Base-by-base conservation (phyloP, 306 rosid genomes). In the Corylus americana region DNA sequence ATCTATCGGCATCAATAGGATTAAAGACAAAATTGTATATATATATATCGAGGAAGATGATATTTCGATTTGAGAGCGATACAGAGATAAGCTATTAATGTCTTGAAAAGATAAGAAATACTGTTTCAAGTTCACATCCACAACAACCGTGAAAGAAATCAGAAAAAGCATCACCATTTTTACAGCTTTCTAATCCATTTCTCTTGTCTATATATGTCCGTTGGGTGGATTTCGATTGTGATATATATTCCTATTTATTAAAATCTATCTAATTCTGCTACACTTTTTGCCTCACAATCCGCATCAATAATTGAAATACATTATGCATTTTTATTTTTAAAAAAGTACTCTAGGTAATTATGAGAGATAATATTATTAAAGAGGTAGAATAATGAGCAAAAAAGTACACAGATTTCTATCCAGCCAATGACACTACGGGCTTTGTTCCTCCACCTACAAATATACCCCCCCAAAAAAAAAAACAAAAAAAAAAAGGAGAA, bases 211-310 rank as follows among this genome's bases (percentile, higher is more conserved):
- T 50, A 48, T 17, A 18, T 73, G 81, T 62, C 61, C 55, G 76
- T 67, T 71, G 72, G 72, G 77, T 78, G 76, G 82, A 78, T 22
- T 58, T 57, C 58, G 82, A 78, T 49, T 11, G 77, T 71, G 76
- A 78, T 49, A 49, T 49, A 49, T 49, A 49, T 49, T 49, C 71
- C 48, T 53, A 1, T 31, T 45, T 53, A 1, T 31, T 45, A 37
- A 55, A 42, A 42, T 54, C 16, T 57, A 44, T 31, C 42, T 14
- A 14, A 4, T 0, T 63, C 10, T 14, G 14, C 37, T 37, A 5
- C 50, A 42, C 72, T 18, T 42, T 67, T 44, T 42, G 42, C 53
- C 51, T 42, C 53, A 42, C 45, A 39, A 9, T n/a, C 29, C 1
- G 8, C 53, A 42, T 7, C 44, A 64, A 35, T 17, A 64, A 64